Evolutionary conservation across 768 basidiomycete genomes (phyloP).

Genomic region (Amanita pallidorosea): DNA sequence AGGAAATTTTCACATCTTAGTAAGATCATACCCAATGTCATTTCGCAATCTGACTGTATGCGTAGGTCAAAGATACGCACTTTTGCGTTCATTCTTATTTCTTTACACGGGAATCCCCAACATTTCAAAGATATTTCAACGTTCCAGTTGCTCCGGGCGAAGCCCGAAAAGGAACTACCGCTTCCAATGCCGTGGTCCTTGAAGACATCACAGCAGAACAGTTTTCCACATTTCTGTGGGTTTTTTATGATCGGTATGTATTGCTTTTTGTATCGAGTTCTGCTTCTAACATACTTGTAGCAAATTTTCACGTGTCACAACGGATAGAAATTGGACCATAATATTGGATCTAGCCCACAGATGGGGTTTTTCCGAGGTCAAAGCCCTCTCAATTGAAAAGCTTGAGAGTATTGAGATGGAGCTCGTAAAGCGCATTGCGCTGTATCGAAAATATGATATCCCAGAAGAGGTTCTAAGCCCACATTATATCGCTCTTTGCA

Average conservation of each 20-base stretch:
- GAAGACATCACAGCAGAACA: conserved; percentile 23
- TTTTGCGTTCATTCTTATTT: conserved; percentile 55
- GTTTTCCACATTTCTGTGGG: conserved; percentile 40
- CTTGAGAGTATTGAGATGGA: background rate
- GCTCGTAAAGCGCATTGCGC: conserved; percentile 21
- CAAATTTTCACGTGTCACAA: conserved; percentile 22
- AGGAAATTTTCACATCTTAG: conserved; percentile 45
- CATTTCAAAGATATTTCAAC: conserved; percentile 28
- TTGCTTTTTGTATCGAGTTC: conserved; percentile 25
- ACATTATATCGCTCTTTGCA: conserved; percentile 44
- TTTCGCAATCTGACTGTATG: background rate
- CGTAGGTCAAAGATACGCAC: conserved; percentile 42
- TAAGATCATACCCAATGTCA: conserved; percentile 15
- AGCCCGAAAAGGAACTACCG: conserved; percentile 25
- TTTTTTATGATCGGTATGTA: conserved; percentile 46
- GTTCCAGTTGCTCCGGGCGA: conserved; percentile 20
- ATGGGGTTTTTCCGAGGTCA: conserved; percentile 24
- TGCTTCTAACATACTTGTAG: conserved; percentile 35
- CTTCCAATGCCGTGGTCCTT: conserved; percentile 30
- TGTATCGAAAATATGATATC: conserved; percentile 44
- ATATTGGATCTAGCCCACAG: conserved; percentile 44
- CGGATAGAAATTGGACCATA: conserved; percentile 39
- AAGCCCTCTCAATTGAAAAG: background rate
- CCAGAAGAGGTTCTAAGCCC: conserved; percentile 38
- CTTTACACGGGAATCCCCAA: conserved; percentile 48